These are phyloP conservation scores for Metarhizium brunneum DNA, from an alignment of 2,329 filamentous ascomycete genomes.

Conservation along the genomic window DNA sequence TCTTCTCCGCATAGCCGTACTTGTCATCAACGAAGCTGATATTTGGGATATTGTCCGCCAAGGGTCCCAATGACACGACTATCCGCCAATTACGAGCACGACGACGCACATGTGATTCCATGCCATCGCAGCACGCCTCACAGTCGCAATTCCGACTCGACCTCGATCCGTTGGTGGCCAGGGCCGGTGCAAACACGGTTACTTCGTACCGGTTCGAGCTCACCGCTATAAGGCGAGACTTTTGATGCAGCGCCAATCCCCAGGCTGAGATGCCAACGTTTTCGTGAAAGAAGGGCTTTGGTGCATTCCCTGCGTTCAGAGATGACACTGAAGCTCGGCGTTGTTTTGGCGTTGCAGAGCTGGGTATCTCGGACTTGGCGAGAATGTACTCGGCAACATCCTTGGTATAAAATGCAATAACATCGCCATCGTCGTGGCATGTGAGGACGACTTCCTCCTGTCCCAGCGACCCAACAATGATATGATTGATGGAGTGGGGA, in stretches of 20 bases:
- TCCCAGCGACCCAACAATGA: slow-evolving; percentile 61
- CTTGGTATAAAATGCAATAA: slow-evolving; percentile 59
- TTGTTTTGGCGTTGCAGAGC: slow-evolving; percentile 5
- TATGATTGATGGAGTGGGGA: slow-evolving; percentile 59
- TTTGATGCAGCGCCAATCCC: slow-evolving; percentile 75
- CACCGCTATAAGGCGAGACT: slow-evolving; percentile 78
- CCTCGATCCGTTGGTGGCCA: slow-evolving; percentile 12
- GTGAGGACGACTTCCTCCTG: slow-evolving; percentile 59
- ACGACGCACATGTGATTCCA: slow-evolving; percentile 25
- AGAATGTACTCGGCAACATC: slow-evolving; percentile 37
- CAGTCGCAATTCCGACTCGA: slow-evolving; percentile 4
- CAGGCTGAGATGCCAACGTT: slow-evolving; percentile 76
- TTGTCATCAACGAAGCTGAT: slow-evolving; percentile 40
- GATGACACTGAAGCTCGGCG: too few species aligned
- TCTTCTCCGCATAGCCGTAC: slow-evolving; percentile 36
- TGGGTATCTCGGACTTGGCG: slow-evolving; percentile 3
- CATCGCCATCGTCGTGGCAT: slow-evolving; percentile 66
- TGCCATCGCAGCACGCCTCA: slow-evolving; percentile 1
- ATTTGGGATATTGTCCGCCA: slow-evolving; percentile 41
- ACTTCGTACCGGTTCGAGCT: slow-evolving; percentile 61
- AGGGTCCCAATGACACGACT: slow-evolving; percentile 29
- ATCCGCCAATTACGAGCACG: slow-evolving; percentile 42
- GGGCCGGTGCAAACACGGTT: slow-evolving; percentile 42
- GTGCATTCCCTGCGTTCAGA: slow-evolving; percentile 4
- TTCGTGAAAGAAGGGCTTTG: slow-evolving; percentile 57